Percentiles rank a stretch among this genome's conserved stretches.
phyloP scores from a whole-genome alignment of 768 basidiomycete genomes.

The Rhodotorula taiwanensis region DNA sequence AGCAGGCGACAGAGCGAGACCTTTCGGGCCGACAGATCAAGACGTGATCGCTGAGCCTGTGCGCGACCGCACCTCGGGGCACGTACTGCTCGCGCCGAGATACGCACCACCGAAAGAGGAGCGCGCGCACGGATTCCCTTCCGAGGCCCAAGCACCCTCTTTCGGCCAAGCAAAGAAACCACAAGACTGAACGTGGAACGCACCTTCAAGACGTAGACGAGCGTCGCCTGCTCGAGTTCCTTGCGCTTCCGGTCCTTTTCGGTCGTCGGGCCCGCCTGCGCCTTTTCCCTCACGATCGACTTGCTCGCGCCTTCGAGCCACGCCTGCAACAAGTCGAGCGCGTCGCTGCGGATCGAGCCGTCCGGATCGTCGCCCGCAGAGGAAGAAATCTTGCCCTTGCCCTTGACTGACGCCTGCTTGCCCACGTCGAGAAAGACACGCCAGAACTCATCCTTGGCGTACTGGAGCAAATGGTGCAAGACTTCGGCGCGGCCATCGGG shows the following conservation, averaged over 20 bases:
- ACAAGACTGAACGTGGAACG: neutral
- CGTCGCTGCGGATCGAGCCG: neutral
- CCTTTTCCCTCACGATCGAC: neutral
- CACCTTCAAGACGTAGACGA: constrained; percentile 16
- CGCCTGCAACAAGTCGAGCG: constrained; percentile 10
- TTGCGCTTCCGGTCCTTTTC: constrained; percentile 8
- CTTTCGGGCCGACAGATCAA: too few species aligned
- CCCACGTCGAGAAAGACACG: constrained; percentile 13
- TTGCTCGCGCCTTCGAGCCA: constrained; percentile 16
- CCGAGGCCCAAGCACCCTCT: too few species aligned
- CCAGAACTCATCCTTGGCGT: constrained; percentile 21
- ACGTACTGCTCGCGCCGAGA: too few species aligned
- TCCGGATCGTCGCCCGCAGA: constrained; percentile 3
- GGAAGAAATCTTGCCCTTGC: constrained; percentile 9
- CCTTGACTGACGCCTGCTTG: neutral
- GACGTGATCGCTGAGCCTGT: too few species aligned
- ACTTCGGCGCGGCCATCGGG: constrained; percentile 24
- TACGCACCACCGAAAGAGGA: too few species aligned
- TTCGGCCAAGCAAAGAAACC: neutral
- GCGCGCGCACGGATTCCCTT: too few species aligned
- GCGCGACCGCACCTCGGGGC: too few species aligned
- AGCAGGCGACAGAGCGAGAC: too few species aligned
- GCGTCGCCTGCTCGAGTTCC: constrained; percentile 19
- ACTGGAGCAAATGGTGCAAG: neutral
- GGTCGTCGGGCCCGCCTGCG: neutral